Conservation (phyloP, 202 grass and related monocot species). For the Cymbopogon flexuosus region DNA sequence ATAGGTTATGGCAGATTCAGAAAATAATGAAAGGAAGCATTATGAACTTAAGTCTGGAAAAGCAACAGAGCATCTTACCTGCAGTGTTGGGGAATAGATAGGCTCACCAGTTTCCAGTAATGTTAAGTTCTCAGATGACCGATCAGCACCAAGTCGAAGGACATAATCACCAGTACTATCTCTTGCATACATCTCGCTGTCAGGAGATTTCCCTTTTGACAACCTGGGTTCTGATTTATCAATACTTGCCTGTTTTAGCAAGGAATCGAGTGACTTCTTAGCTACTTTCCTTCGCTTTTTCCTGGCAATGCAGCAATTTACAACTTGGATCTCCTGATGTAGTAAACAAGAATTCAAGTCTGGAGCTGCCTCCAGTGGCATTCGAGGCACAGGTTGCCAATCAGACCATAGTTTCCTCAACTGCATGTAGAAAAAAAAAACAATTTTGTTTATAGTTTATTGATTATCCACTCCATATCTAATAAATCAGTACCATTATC, state of each 20-base stretch:
- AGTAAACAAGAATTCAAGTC: slow-evolving; percentile 91
- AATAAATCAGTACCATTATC: not conserved
- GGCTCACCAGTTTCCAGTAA: slow-evolving; percentile 87
- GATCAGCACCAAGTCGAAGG: slow-evolving; percentile 47
- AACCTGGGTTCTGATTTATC: slow-evolving; percentile 23
- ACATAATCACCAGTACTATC: slow-evolving; percentile 57
- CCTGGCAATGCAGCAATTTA: slow-evolving; percentile 97
- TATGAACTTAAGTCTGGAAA: not conserved
- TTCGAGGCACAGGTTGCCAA: slow-evolving; percentile 71
- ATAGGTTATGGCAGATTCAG: slow-evolving; percentile 26
- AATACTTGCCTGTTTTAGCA: slow-evolving; percentile 39
- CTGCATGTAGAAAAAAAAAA: slow-evolving; percentile 52
- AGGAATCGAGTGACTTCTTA: slow-evolving; percentile 57
- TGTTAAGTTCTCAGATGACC: slow-evolving; percentile 59
- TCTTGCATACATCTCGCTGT: slow-evolving; percentile 50
- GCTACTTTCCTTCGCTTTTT: slow-evolving; percentile 65
- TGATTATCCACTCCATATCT: not conserved
- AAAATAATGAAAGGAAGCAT: slow-evolving; percentile 30
- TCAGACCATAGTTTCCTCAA: slow-evolving; percentile 86
- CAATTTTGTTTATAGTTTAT: slow-evolving; percentile 23
- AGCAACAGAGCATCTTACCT: slow-evolving; percentile 51
- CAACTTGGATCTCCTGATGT: slow-evolving; percentile 94
- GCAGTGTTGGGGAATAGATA: slow-evolving; percentile 78
- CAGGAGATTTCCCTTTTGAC: slow-evolving; percentile 26
- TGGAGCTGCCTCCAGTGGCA: slow-evolving; percentile 66